These are phyloP conservation scores for Fragilaria radians DNA, from an alignment of 108 stramenopile genomes.

Conservation along the genomic window DNA sequence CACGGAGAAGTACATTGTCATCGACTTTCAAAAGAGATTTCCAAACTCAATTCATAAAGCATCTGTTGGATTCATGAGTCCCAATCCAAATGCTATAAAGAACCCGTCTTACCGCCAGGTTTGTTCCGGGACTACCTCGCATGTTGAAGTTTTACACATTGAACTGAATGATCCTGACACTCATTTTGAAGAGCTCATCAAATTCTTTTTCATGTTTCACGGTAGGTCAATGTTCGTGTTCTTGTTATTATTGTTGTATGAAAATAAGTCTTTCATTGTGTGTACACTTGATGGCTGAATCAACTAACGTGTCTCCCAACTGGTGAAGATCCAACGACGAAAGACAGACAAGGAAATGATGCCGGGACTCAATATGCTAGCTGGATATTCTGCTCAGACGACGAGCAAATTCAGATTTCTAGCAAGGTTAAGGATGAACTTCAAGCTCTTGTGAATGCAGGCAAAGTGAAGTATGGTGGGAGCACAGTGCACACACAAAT, in stretches of 20 bases:
- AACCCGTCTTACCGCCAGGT: slow-evolving; percentile 51
- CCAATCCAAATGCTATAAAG: slow-evolving; percentile 10
- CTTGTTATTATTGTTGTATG: no score
- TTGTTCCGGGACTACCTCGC: slow-evolving; percentile 37
- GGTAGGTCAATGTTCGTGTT: no score
- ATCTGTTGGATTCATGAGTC: slow-evolving; percentile 52
- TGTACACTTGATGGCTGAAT: no score
- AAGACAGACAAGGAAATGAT: slow-evolving; percentile 89
- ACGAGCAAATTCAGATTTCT: slow-evolving; percentile 52
- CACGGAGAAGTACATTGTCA: slow-evolving; percentile 47
- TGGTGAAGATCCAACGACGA: slow-evolving; percentile 73
- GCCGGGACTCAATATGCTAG: slow-evolving; percentile 80
- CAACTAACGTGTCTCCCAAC: no score
- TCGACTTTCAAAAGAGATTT: slow-evolving; percentile 44
- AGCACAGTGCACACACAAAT: slow-evolving; percentile 37
- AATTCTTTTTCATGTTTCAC: slow-evolving; percentile 81
- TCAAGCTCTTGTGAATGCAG: slow-evolving; percentile 24
- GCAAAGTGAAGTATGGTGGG: slow-evolving; percentile 26
- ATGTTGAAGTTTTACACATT: slow-evolving; percentile 49
- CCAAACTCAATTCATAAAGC: slow-evolving; percentile 25
- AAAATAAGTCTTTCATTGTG: no score
- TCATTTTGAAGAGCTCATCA: slow-evolving; percentile 56
- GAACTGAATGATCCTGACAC: slow-evolving; percentile 30
- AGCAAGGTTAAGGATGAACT: slow-evolving; percentile 49
- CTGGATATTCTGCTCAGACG: slow-evolving; percentile 59